Conservation (phyloP, 331 rosid genomes). For the Pyracantha coccinea region DNA sequence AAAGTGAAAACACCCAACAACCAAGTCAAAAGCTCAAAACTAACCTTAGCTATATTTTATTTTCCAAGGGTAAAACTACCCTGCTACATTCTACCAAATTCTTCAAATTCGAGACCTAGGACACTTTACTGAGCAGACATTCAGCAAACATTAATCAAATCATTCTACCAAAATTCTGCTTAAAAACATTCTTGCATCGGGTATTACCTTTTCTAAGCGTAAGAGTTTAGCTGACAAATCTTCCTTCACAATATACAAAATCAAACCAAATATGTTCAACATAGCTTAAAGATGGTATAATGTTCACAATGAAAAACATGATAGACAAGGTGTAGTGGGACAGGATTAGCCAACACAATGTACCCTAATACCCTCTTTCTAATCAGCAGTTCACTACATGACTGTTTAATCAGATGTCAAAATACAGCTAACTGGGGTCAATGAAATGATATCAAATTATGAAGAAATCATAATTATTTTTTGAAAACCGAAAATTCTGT, state of each 20-base stretch:
- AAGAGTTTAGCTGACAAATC: background rate
- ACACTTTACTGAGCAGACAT: background rate
- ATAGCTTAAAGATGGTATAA: background rate
- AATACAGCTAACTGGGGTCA: background rate
- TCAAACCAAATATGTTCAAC: background rate
- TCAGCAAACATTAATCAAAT: background rate
- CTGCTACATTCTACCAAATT: background rate
- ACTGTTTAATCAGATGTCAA: background rate
- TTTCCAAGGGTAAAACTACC: background rate
- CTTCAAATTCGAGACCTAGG: background rate
- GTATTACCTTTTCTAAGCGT: background rate
- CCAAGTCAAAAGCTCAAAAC: background rate
- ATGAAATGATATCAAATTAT: background rate
- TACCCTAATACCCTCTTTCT: background rate
- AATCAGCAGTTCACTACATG: background rate
- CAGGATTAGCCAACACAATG: background rate
- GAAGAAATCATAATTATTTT: background rate
- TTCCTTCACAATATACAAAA: background rate
- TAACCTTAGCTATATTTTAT: background rate
- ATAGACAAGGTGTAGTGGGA: background rate
- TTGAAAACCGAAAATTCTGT: background rate
- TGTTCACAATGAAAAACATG: background rate
- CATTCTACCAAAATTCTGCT: background rate
- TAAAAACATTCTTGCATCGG: background rate
- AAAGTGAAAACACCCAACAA: background rate